Base-by-base conservation (phyloP, 331 rosid species). In the Malus hybrid region DNA sequence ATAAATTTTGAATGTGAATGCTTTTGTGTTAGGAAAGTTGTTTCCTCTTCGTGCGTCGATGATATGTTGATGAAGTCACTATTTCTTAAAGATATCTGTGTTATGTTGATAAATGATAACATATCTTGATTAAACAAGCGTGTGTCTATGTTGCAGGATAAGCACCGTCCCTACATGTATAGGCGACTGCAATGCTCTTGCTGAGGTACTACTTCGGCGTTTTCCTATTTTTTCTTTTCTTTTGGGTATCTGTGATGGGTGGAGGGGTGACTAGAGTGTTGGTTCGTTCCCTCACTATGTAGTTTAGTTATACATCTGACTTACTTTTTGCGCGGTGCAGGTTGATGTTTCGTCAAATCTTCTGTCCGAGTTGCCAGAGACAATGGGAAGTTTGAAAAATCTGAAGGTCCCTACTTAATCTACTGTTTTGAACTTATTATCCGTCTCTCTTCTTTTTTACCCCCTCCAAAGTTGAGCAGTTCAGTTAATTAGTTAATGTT, bases 261-360 rank as follows among this genome's bases (percentile, higher is more conserved):
- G 26, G 19, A 58, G 65, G 33, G n/a, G 4, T 0, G 46, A 42
- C 46, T 42, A 10, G 33, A 60, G 33, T 5, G 65, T 60, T 60
- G 64, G 65, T 24, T 63, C 6, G 1, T 44, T 64, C 53, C 10
- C 36, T 0, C 14, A 6, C 9, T 33, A 19, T 15, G 6, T 11
- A 10, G 33, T 29, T 7, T 68, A 10, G 56, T 14, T 70, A 75
- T 72, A 19, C 33, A 44, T 34, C 69, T 81, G 56, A 66, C 83
- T 66, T 68, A 46, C 32, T 61, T 62, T 67, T 6, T 14, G 15
- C 63, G 11, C 64, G 69, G 73, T 50, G 44, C 86, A 93, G 98
- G 88, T 86, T 81, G 96, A 91, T 81, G 81, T 93, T 69, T 87
- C 98, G 39, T 91, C 95, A 53, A 93, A 93, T 86, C 83, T 88